These are phyloP conservation scores for Sclerotinia glacialis DNA, from an alignment of 2,329 filamentous ascomycete species.

Conservation along the genomic window DNA sequence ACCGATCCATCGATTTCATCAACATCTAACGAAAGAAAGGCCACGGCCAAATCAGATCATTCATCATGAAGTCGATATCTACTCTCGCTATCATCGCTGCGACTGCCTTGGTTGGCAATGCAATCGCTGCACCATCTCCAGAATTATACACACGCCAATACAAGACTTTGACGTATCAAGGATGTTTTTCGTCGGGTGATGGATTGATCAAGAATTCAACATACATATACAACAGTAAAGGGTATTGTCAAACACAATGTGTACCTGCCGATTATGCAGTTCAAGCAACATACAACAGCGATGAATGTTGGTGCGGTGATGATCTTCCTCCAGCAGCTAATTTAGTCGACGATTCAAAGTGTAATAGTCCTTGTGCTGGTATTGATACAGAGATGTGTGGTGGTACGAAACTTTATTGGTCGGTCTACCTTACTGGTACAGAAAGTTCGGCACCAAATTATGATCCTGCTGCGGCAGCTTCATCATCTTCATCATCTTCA, in stretches of 20 bases:
- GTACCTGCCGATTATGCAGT: conserved; percentile 25
- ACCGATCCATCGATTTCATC: background rate
- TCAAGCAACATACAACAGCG: conserved; percentile 32
- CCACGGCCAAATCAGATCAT: conserved; percentile 30
- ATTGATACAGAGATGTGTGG: conserved; percentile 37
- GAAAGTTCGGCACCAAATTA: conserved; percentile 26
- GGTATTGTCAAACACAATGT: conserved; percentile 34
- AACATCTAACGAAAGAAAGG: conserved; percentile 14
- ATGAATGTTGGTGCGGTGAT: conserved; percentile 38
- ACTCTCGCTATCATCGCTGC: conserved; percentile 27
- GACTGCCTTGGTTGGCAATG: conserved; percentile 27
- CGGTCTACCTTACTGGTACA: conserved; percentile 35
- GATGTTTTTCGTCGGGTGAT: conserved; percentile 35
- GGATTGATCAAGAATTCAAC: conserved; percentile 33
- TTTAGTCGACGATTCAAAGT: conserved; percentile 28
- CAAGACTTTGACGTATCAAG: conserved; percentile 26
- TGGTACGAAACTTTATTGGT: conserved; percentile 29
- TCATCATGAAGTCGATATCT: conserved; percentile 33
- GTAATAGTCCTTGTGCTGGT: conserved; percentile 35
- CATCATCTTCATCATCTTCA: conserved; percentile 23
- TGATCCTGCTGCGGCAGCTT: conserved; percentile 21
- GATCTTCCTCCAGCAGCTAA: conserved; percentile 31
- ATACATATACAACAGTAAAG: conserved; percentile 35
- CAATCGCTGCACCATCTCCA: conserved; percentile 23
- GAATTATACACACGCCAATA: conserved; percentile 5